These are phyloP conservation scores for Vinca minor DNA, from an alignment of 257 asterid genomes.

Conservation along the genomic window DNA sequence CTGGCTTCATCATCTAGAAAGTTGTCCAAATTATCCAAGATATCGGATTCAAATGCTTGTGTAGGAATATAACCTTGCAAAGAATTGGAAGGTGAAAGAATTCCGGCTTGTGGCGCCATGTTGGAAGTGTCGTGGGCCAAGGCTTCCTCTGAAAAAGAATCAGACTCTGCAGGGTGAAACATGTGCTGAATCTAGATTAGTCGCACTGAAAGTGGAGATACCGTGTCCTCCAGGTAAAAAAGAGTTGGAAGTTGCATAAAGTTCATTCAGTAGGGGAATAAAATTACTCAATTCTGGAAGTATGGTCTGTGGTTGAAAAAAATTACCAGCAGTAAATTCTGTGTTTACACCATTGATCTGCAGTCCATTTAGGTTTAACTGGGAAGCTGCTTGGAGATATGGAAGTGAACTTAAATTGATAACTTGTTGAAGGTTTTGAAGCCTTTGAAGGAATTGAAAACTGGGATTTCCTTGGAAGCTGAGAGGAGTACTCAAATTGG, in stretches of 20 bases:
- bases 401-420: conserved; percentile 29
- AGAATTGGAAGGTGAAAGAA: too few species aligned
- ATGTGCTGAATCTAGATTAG: too few species aligned
- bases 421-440: conserved; percentile 28
- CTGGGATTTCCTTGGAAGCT: conserved; percentile 18
- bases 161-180: too few species aligned
- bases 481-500: conserved; percentile 18
- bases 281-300: too few species aligned
- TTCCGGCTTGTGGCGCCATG: too few species aligned
- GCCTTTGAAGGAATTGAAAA: conserved; percentile 27
- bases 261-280: too few species aligned
- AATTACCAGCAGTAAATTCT: background rate
- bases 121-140: too few species aligned
- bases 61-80: too few species aligned
- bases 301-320: conserved; percentile 12
- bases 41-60: conserved; percentile 6
- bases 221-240: too few species aligned
- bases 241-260: conserved; percentile 11
- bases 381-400: conserved; percentile 14
- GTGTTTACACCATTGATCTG: too few species aligned
- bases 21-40: conserved; percentile 13
- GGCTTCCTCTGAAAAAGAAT: too few species aligned
- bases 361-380: conserved; percentile 5
- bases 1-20: conserved; percentile 30
- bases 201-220: too few species aligned